Base-by-base conservation (phyloP, 192 early-diverging fungal genomes). In the Cladochytrium replicatum region DNA sequence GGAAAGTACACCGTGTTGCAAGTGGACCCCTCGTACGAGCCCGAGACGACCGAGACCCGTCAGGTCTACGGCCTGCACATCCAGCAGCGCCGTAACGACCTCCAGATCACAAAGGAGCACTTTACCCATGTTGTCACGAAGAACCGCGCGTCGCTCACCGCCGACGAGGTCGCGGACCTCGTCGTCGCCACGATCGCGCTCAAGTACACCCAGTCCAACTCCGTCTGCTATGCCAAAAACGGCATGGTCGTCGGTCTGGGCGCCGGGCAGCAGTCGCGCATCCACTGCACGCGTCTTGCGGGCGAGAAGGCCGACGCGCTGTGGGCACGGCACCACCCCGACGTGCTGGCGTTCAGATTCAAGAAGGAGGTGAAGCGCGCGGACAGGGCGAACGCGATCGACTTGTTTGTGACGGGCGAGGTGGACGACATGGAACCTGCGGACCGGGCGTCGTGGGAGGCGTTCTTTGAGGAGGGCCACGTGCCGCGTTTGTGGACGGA, bases 131-230 rank as follows among this genome's bases (percentile, higher is more conserved):
- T 99, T 17, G 92, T 95, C 19, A 80, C 86, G 43, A 77, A 82
- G 69, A 87, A 87, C 64, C 75, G 68, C 32, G 54, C 31, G 8
- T 50, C 66, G 58, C 47, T 90, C 11, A 64, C 87, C 9, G 71
- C 78, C 55, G 58, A 63, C 6, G 84, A 84, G 17, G 51, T 83
- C 49, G 75, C 82, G 37, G 91, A 97, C 58, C 71, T 97, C 67
- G 81, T 93, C 28, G 95, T 98, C 31, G 95, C 95, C 2, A 97
- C 91, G 2, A 91, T 98, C 66, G 89, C 95, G 24, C 79, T 99
- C 54, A 99, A 99, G 67, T 99, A 95, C 81, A 97, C 95, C 43
- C 95, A 99, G 74, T 88, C 84, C 52, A 99, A 99, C 82, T 97
- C 92, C 41, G 91, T 99, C 27, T 94, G 90, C 75, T 99, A 95